phyloP scores from a whole-genome alignment of 2,329 filamentous ascomycete genomes.

The Aureobasidium mangrovei region DNA sequence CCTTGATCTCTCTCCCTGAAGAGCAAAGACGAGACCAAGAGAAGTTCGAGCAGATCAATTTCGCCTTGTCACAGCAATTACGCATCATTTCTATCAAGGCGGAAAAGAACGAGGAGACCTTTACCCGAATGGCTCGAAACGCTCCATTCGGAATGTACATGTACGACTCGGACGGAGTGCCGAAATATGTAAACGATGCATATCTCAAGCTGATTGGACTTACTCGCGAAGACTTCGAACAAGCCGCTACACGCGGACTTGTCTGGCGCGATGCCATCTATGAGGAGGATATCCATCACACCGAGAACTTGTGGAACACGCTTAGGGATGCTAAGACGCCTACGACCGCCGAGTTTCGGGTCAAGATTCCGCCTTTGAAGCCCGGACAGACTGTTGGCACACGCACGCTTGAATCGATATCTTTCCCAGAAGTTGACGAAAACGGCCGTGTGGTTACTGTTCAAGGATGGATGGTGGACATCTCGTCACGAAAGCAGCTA shows the following conservation, averaged over 20 bases:
- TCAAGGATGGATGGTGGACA: slow-evolving; percentile 28
- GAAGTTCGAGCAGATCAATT: slow-evolving; percentile 30
- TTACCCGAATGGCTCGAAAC: slow-evolving; percentile 33
- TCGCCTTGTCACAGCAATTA: slow-evolving; percentile 30
- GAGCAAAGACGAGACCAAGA: slow-evolving; percentile 21
- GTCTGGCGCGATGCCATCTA: slow-evolving; percentile 19
- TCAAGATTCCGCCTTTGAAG: slow-evolving; percentile 28
- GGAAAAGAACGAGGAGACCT: slow-evolving; percentile 30
- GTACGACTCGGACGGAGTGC: slow-evolving; percentile 23
- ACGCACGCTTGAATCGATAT: slow-evolving; percentile 24
- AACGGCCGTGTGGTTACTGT: slow-evolving; percentile 23
- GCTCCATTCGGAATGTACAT: slow-evolving; percentile 33
- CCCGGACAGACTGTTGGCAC: slow-evolving; percentile 16
- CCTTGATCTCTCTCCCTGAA: slow-evolving; percentile 25
- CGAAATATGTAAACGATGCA: slow-evolving; percentile 33
- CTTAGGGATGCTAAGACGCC: slow-evolving; percentile 26
- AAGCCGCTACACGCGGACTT: slow-evolving; percentile 21
- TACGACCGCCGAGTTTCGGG: slow-evolving; percentile 29
- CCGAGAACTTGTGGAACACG: slow-evolving; percentile 25
- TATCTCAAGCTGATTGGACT: slow-evolving; percentile 30
- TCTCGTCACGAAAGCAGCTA: slow-evolving; percentile 26
- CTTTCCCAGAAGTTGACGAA: slow-evolving; percentile 25
- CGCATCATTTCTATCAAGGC: slow-evolving; percentile 25
- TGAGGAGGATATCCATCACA: slow-evolving; percentile 26
- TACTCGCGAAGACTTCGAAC: slow-evolving; percentile 17